phyloP scores from a whole-genome alignment of 106 monocot genomes.

The Hemerocallis citrina region DNA sequence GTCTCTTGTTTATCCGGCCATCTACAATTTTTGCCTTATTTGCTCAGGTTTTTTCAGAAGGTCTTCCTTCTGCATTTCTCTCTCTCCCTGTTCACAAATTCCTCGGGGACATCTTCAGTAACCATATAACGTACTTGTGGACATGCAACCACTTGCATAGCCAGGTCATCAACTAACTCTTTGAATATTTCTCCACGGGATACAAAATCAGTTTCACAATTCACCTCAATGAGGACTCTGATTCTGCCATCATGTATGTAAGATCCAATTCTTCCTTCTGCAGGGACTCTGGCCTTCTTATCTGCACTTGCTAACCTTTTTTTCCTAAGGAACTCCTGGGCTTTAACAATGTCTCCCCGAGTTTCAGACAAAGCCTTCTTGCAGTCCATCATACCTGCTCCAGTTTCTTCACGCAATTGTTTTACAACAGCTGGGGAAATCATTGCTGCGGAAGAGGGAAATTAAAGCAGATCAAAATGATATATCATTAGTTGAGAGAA shows the following conservation, averaged over 20 bases:
- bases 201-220: constrained; percentile 97
- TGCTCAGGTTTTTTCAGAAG: constrained; percentile 79
- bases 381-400: constrained; percentile 99
- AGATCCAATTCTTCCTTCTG: constrained; percentile 90
- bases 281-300: constrained; percentile 77
- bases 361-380: constrained; percentile 87
- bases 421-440: constrained; percentile 80
- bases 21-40: constrained; percentile 89
- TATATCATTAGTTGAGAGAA: constrained; percentile 1
- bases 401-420: constrained; percentile 87
- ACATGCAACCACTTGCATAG: constrained; percentile 98
- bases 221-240: constrained; percentile 86
- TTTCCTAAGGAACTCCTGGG: constrained; percentile 80
- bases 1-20: constrained; percentile 77
- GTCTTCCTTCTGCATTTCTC: constrained; percentile 95
- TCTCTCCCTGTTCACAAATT: constrained; percentile 65
- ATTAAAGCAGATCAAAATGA: constrained; percentile 15
- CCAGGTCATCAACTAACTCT: constrained; percentile 85
- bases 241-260: constrained; percentile 92
- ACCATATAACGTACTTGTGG: constrained; percentile 73
- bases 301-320: constrained; percentile 94
- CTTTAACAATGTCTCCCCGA: constrained; percentile 70
- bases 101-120: constrained; percentile 82
- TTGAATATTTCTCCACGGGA: constrained; percentile 85
- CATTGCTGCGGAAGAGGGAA: constrained; percentile 32